phyloP scores from a whole-genome alignment of 2,329 filamentous ascomycete species.

The Arthrobotrys conoides region DNA sequence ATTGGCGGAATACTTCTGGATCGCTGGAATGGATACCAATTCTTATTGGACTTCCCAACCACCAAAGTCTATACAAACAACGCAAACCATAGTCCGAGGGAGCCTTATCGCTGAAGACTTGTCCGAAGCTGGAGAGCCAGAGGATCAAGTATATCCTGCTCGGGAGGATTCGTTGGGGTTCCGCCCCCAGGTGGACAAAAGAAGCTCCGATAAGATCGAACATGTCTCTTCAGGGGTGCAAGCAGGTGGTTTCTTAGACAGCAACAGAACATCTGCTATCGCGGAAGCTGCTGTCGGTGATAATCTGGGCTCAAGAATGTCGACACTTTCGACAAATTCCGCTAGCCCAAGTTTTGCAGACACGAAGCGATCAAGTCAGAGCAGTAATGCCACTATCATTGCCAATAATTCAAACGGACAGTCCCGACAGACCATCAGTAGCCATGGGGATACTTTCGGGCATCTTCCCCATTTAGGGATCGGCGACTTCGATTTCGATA shows the following conservation, averaged over 20 bases:
- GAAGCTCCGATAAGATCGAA: slow-evolving; percentile 50
- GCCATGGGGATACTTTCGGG: slow-evolving; percentile 65
- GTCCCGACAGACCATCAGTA: slow-evolving; percentile 18
- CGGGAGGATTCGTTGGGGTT: slow-evolving; percentile 55
- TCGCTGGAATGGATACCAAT: slow-evolving; percentile 78
- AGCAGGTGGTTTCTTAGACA: slow-evolving; percentile 16
- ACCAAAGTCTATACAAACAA: slow-evolving; percentile 66
- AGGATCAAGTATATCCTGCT: slow-evolving; percentile 62
- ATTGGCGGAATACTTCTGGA: slow-evolving; percentile 83
- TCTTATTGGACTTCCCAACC: slow-evolving; percentile 72
- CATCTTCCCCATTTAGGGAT: slow-evolving; percentile 66
- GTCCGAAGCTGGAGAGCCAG: slow-evolving; percentile 63
- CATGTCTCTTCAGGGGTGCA: slow-evolving; percentile 17
- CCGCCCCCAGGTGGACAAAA: slow-evolving; percentile 40
- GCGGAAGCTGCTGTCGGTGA: slow-evolving; percentile 25
- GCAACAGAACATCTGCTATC: slow-evolving; percentile 36
- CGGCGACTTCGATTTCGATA: slow-evolving; percentile 90
- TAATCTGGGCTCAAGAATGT: slow-evolving; percentile 43
- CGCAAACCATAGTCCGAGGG: slow-evolving; percentile 65
- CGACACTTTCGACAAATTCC: slow-evolving; percentile 55
- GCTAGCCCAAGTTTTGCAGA: slow-evolving; percentile 56
- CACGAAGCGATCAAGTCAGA: slow-evolving; percentile 56
- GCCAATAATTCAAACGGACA: slow-evolving; percentile 43
- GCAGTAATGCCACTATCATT: slow-evolving; percentile 55
- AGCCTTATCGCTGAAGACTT: slow-evolving; percentile 64